Evolutionary conservation across 2,329 filamentous ascomycete genomes (phyloP), one percentile per base, ranked within the genome.

Genomic region (Monosporascus sp.): DNA sequence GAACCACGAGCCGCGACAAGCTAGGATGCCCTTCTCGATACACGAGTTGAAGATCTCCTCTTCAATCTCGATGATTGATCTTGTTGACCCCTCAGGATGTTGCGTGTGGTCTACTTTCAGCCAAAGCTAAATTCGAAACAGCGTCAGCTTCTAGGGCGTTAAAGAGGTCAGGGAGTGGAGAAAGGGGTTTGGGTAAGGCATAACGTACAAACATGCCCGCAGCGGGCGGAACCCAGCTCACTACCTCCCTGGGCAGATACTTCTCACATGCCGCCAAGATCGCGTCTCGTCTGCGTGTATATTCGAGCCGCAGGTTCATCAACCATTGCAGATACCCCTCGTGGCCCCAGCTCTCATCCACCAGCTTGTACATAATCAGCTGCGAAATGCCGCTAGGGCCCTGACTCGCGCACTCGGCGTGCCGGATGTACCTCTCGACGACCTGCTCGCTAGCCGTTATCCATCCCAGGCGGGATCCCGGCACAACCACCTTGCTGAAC

Each of bases 261-360:
- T 83, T 81, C 70, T 94, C 89, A 66, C 91, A 97, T 0, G 92
- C 90, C 7, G 80, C 77, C 5, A 96, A 75, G 53, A 99, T 82
- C 25, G 83, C 80, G 65, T 97, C 81, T 52, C 94, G 78, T 55
- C 93, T 83, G 59, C 77, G 75, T 1, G 92, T 94, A 67, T 99
- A 99, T 70, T 91, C 83, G 63, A 83, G 70, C 47, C 91, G 82
- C 63, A 97, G 74, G 67, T 90, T 81, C 67, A 94, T 88, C 58
- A 99, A 74, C 94, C 94, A 99, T 64, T 87, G 80, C 24, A 99
- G 72, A 66, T 95, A 99, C 2, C 92, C 92, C 43, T 83, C 79
- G 65, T 99, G 94, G 24, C 93, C 94, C 94, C 94, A 99, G 48
- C 86, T 84, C 70, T 96, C 90, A 59, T 99, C 94, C 2, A 99